phyloP scores from a whole-genome alignment of 768 basidiomycete genomes.

The Omphalotus guepiniiformis region DNA sequence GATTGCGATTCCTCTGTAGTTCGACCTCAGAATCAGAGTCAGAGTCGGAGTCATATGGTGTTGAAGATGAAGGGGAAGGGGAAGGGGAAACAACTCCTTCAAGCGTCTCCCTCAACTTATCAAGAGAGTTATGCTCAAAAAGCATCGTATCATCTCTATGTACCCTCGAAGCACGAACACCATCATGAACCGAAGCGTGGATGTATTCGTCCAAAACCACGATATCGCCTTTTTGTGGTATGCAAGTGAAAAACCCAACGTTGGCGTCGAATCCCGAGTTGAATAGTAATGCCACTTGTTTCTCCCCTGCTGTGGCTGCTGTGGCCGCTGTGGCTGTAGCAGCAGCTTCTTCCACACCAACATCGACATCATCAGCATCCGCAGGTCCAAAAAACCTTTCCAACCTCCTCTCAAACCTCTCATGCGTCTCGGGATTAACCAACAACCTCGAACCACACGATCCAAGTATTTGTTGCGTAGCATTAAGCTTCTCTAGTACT shows the following conservation, averaged over 20 bases:
- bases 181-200: slow-evolving; percentile 90
- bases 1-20: too few relatives aligned
- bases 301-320: too few relatives aligned
- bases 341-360: background rate
- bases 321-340: slow-evolving; percentile 20
- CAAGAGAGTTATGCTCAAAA: slow-evolving; percentile 74
- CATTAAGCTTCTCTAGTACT: slow-evolving; percentile 52
- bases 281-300: slow-evolving; percentile 66
- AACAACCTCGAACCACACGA: slow-evolving; percentile 87
- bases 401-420: slow-evolving; percentile 66
- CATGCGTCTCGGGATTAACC: slow-evolving; percentile 70
- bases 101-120: slow-evolving; percentile 33
- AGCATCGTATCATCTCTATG: slow-evolving; percentile 29
- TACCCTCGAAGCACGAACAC: slow-evolving; percentile 66
- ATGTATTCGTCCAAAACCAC: slow-evolving; percentile 84
- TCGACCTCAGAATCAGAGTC: too few relatives aligned
- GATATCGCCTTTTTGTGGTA: slow-evolving; percentile 76
- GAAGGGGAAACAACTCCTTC: background rate
- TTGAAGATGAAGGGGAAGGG: background rate
- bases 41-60: too few relatives aligned
- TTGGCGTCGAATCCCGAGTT: slow-evolving; percentile 95
- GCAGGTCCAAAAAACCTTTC: slow-evolving; percentile 54
- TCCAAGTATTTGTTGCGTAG: slow-evolving; percentile 63
- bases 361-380: background rate
- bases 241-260: slow-evolving; percentile 74